phyloP scores from a whole-genome alignment of 768 basidiomycete species.

The Pulveroboletus sp. region DNA sequence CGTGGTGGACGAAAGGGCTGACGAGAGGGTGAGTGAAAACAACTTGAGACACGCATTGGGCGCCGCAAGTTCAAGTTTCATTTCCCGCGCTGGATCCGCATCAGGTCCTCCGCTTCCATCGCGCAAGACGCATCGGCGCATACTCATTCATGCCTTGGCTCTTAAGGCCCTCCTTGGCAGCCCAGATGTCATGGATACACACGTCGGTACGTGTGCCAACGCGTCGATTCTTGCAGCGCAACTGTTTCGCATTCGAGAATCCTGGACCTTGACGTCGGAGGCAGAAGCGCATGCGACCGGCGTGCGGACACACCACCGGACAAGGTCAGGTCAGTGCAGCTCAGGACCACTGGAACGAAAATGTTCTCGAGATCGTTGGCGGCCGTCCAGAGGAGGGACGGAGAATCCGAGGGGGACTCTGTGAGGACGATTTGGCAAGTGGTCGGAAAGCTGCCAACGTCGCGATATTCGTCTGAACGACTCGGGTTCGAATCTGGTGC shows the following conservation, averaged over 20 bases:
- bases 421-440: conserved; percentile 69
- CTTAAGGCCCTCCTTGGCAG: conserved; percentile 76
- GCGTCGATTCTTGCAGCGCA: conserved; percentile 73
- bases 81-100: conserved; percentile 70
- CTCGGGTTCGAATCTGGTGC: conserved; percentile 77
- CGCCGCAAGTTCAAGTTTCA: too few species aligned
- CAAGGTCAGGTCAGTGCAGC: conserved; percentile 26
- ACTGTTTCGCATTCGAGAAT: conserved; percentile 72
- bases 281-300: conserved; percentile 77
- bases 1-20: too few species aligned
- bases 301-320: conserved; percentile 56
- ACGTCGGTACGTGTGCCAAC: conserved; percentile 69
- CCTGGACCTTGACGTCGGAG: conserved; percentile 69
- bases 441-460: conserved; percentile 61
- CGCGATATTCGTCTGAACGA: conserved; percentile 72
- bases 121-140: conserved; percentile 80
- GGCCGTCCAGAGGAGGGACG: conserved; percentile 71
- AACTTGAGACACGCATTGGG: too few species aligned
- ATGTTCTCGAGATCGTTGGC: conserved; percentile 71
- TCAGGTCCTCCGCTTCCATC: conserved; percentile 62
- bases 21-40: too few species aligned
- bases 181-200: conserved; percentile 69
- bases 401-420: conserved; percentile 72
- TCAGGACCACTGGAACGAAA: conserved; percentile 75
- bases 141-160: conserved; percentile 67